Base-by-base conservation (phyloP, 139 green algal species). In the Pleodorina starrii region DNA sequence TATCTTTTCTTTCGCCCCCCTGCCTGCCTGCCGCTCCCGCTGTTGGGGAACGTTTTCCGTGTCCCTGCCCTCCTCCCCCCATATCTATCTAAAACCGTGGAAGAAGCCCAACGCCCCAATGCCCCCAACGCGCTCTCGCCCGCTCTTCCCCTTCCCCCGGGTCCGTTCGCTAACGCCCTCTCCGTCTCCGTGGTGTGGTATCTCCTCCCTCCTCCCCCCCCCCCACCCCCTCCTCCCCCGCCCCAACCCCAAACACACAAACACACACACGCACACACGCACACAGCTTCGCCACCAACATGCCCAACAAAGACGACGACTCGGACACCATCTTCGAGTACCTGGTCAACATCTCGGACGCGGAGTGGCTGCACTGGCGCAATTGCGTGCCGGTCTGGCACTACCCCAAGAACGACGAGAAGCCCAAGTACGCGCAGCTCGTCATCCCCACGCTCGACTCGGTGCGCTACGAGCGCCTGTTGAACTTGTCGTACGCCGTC, bases 381-480 rank as follows among this genome's bases (percentile, higher is more conserved):
- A 86, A 95, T 77, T 91, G 93, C 46, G 94, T 99, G 85, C 96
- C 96, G 21, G 63, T 84, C 14, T 99, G 97, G 97, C 84, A 46
- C 32, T 99, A 99, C 92, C 97, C 97, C 29, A 90, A 89, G 54
- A 77, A 76, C 14, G 92, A 96, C 84, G 97, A 98, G 93, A 96
- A 95, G 80, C 97, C 96, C 77, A 97, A 97, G 92, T 98, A 98
- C 87, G 92, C 96, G 42, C 94, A 97, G 94, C 90, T 99, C 19
- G 93, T 98, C 88, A 98, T 99, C 77, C 97, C 97, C 25, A 99
- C 97, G 0, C 90, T 99, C 32, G 96, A 99, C 90, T 95, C 85
- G 25, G 93, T 98, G 44, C 95, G 97, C 48, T 97, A 96, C 89
- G 96, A 98, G 92, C 88, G 94, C 35, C 93, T 99, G 89, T 93